Percentiles rank a stretch among this genome's conserved stretches.
These are phyloP conservation scores for Auricularia sp. DNA, from an alignment of 768 basidiomycete genomes.

Conservation along the genomic window DNA sequence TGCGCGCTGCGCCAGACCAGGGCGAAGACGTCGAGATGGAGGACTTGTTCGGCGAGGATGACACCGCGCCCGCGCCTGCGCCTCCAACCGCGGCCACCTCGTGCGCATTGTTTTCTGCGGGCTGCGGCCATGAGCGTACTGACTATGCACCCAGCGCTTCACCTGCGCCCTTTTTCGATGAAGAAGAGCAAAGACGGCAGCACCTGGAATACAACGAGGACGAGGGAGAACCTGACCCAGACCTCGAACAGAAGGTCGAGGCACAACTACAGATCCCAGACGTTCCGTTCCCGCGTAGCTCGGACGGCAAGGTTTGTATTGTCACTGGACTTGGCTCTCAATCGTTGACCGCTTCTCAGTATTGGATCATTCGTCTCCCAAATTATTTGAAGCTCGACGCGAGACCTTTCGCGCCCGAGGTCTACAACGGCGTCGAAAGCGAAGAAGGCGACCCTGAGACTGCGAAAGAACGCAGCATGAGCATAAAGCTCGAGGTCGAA, in stretches of 20 bases:
- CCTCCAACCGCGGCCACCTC: background rate
- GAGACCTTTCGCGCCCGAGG: constrained; percentile 81
- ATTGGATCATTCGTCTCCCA: constrained; percentile 91
- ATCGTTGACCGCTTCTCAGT: constrained; percentile 31
- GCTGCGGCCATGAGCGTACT: background rate
- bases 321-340: background rate
- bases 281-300: constrained; percentile 66
- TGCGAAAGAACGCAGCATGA: constrained; percentile 68
- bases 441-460: constrained; percentile 53
- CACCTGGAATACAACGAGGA: constrained; percentile 78
- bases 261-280: constrained; percentile 79
- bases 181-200: constrained; percentile 47
- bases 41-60: constrained; percentile 16
- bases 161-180: constrained; percentile 19
- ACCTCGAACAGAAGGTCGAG: constrained; percentile 46
- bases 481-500: constrained; percentile 79
- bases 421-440: constrained; percentile 74
- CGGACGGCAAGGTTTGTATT: constrained; percentile 66
- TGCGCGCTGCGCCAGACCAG: constrained; percentile 1
- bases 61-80: constrained; percentile 1
- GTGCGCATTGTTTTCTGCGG: background rate
- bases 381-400: constrained; percentile 85
- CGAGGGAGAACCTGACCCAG: constrained; percentile 47
- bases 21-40: constrained; percentile 8
- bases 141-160: background rate